These are phyloP conservation scores for Podospora didyma DNA, from an alignment of 495 filamentous ascomycete genomes.

Conservation along the genomic window DNA sequence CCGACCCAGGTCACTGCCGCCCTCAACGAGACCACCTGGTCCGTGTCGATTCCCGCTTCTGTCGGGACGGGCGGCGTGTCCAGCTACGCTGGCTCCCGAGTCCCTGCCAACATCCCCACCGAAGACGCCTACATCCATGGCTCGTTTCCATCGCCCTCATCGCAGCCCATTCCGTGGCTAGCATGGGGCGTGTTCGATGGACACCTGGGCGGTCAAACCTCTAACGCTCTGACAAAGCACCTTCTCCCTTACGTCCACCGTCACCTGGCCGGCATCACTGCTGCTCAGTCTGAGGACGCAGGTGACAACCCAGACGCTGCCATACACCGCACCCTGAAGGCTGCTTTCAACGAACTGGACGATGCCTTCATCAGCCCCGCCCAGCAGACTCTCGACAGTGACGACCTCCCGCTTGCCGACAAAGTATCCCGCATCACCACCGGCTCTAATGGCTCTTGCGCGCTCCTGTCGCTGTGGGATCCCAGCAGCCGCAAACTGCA, in stretches of 20 bases:
- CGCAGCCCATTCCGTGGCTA: slow-evolving; percentile 39
- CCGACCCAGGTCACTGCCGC: slow-evolving; percentile 21
- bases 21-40: slow-evolving; percentile 30
- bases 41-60: slow-evolving; percentile 6
- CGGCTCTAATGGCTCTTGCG: slow-evolving; percentile 56
- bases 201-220: slow-evolving; percentile 9
- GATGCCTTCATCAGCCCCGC: slow-evolving; percentile 44
- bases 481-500: slow-evolving; percentile 42
- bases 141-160: slow-evolving; percentile 32
- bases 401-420: not conserved
- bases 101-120: slow-evolving; percentile 43
- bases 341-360: slow-evolving; percentile 49
- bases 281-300: too few species aligned
- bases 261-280: not conserved
- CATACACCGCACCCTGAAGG: slow-evolving; percentile 32
- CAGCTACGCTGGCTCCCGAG: slow-evolving; percentile 43
- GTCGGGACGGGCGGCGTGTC: slow-evolving; percentile 25
- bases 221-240: slow-evolving; percentile 9
- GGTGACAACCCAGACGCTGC: not conserved
- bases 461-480: slow-evolving; percentile 55
- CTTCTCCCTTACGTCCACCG: slow-evolving; percentile 11
- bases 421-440: slow-evolving; percentile 21
- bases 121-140: slow-evolving; percentile 49
- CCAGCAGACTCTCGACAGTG: slow-evolving; percentile 21
- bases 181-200: slow-evolving; percentile 21